phyloP scores from a whole-genome alignment of 1,139 yeast species.

The Suhomyces chickasaworum region DNA sequence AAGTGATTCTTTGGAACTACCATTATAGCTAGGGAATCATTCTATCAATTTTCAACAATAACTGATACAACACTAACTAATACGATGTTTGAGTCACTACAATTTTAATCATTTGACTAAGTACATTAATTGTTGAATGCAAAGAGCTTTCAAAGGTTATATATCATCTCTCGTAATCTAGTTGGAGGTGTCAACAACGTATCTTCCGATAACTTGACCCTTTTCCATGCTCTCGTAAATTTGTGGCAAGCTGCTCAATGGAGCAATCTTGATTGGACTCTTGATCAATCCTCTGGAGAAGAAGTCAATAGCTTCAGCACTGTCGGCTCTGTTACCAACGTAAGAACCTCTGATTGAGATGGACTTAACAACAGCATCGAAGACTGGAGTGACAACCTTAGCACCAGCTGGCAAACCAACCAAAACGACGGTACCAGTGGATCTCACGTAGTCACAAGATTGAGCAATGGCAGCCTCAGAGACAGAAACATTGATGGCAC shows the following conservation, averaged over 20 bases:
- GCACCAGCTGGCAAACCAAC: constrained; percentile 83
- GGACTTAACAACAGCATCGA: constrained; percentile 65
- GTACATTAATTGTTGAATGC: background rate
- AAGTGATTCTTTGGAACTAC: too few relatives aligned
- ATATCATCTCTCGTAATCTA: constrained; percentile 1
- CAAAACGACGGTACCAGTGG: constrained; percentile 75
- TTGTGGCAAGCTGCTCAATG: constrained; percentile 58
- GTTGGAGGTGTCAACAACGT: constrained; percentile 56
- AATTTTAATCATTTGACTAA: background rate
- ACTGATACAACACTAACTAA: too few relatives aligned
- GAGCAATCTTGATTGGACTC: constrained; percentile 68
- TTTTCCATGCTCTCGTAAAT: constrained; percentile 69
- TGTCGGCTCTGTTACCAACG: constrained; percentile 80
- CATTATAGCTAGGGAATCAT: too few relatives aligned
- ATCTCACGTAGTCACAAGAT: constrained; percentile 69
- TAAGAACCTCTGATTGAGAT: constrained; percentile 71
- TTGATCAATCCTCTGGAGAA: constrained; percentile 67
- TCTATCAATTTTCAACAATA: too few relatives aligned
- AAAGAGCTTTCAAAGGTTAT: constrained; percentile 1
- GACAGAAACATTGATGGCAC: constrained; percentile 77
- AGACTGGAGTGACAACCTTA: constrained; percentile 59
- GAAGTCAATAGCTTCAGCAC: constrained; percentile 76
- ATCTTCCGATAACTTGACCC: constrained; percentile 74
- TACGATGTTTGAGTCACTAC: too few relatives aligned
- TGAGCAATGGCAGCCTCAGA: constrained; percentile 71